These are phyloP conservation scores for Fragosphaeria purpurea DNA, from an alignment of 2,329 filamentous ascomycete genomes.

Conservation along the genomic window DNA sequence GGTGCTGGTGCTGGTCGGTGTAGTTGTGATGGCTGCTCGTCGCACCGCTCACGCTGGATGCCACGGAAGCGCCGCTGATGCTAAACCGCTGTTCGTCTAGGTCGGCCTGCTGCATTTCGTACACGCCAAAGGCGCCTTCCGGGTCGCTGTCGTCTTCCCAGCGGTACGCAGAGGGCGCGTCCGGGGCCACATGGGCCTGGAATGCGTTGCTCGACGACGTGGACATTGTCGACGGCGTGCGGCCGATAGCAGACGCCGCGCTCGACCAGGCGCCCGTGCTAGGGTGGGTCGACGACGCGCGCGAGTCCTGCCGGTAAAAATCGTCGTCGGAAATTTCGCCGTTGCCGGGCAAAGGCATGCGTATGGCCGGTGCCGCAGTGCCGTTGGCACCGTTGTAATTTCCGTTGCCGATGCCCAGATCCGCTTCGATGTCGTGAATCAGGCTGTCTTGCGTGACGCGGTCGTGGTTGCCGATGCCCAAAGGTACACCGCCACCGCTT, in stretches of 20 bases:
- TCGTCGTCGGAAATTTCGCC: slow-evolving; percentile 2
- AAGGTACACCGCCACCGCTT: neutral
- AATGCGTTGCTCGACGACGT: slow-evolving; percentile 1
- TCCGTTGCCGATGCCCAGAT: slow-evolving; percentile 38
- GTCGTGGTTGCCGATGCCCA: slow-evolving; percentile 23
- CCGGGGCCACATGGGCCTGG: neutral
- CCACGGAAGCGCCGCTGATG: slow-evolving; percentile 35
- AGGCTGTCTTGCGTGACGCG: slow-evolving; percentile 40
- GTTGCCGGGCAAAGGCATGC: slow-evolving; percentile 1
- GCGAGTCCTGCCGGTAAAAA: slow-evolving; percentile 29
- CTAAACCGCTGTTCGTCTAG: slow-evolving; percentile 60
- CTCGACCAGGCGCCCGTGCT: slow-evolving; percentile 24
- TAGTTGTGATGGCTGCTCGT: slow-evolving; percentile 7
- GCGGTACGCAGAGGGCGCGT: slow-evolving; percentile 23
- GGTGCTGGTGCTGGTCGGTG: neutral
- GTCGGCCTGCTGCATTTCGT: slow-evolving; percentile 76
- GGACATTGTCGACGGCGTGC: slow-evolving; percentile 10
- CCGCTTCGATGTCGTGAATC: slow-evolving; percentile 48
- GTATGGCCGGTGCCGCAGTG: slow-evolving; percentile 21
- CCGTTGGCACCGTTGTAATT: slow-evolving; percentile 34
- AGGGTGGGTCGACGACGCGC: slow-evolving; percentile 33
- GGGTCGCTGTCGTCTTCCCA: slow-evolving; percentile 65
- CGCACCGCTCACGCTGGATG: slow-evolving; percentile 5
- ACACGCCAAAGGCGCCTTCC: slow-evolving; percentile 73
- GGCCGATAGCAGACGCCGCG: slow-evolving; percentile 29